phyloP scores from a whole-genome alignment of 2,329 filamentous ascomycete genomes.

The Rhinocladiella mackenziei region DNA sequence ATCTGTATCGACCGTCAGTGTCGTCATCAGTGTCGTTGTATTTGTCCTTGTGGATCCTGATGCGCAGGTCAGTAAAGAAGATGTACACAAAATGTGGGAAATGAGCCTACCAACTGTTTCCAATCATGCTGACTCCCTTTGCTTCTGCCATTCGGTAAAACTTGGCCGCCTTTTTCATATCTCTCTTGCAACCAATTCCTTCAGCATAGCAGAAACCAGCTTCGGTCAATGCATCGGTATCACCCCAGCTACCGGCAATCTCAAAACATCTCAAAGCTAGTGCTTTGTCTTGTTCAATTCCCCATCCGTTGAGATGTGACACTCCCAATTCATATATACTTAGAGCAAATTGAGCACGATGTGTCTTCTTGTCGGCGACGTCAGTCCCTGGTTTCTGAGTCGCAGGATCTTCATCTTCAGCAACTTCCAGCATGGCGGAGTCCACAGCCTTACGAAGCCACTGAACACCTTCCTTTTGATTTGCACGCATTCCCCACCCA shows the following conservation, averaged over 20 bases:
- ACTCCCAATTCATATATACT: constrained; percentile 96
- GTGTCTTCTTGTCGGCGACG: constrained; percentile 68
- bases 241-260: constrained; percentile 92
- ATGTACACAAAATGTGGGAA: background rate
- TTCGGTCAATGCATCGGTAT: constrained; percentile 88
- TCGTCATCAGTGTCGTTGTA: constrained; percentile 26
- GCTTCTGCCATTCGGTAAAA: constrained; percentile 88
- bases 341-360: constrained; percentile 88
- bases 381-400: constrained; percentile 56
- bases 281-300: constrained; percentile 84
- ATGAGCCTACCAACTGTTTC: constrained; percentile 82
- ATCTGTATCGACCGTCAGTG: constrained; percentile 9
- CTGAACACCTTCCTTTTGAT: constrained; percentile 80
- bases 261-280: constrained; percentile 91
- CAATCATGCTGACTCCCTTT: constrained; percentile 95
- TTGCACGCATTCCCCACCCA: constrained; percentile 95
- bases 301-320: constrained; percentile 98
- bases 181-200: constrained; percentile 90
- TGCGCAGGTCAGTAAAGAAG: constrained; percentile 1
- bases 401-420: constrained; percentile 66
- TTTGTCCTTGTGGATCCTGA: constrained; percentile 30
- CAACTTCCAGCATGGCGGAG: constrained; percentile 73
- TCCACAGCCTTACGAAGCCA: constrained; percentile 93
- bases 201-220: constrained; percentile 95
- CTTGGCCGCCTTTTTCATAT: constrained; percentile 86